phyloP scores from a whole-genome alignment of 352 stramenopile species.

The Phytophthora cactorum region DNA sequence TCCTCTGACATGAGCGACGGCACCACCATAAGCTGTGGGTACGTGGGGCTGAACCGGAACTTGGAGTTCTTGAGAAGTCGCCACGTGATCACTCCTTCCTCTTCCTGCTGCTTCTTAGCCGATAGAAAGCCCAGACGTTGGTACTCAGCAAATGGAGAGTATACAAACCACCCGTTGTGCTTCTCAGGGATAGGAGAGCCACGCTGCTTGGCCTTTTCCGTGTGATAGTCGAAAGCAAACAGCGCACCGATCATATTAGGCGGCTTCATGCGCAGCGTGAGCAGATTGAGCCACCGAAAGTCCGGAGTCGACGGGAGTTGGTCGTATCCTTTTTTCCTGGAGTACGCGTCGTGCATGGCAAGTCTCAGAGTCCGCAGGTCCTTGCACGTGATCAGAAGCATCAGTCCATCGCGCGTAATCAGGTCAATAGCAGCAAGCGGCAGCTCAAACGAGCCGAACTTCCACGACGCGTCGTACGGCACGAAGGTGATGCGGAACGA shows the following conservation, averaged over 20 bases:
- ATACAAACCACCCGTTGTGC: slow-evolving; percentile 85
- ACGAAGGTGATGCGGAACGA: slow-evolving; percentile 85
- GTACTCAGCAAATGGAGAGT: slow-evolving; percentile 84
- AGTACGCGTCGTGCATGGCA: slow-evolving; percentile 88
- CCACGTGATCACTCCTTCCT: slow-evolving; percentile 70
- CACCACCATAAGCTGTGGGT: slow-evolving; percentile 95
- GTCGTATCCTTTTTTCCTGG: slow-evolving; percentile 82
- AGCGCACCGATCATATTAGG: slow-evolving; percentile 74
- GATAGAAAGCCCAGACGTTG: slow-evolving; percentile 83
- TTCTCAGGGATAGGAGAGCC: slow-evolving; percentile 43
- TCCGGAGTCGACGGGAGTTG: slow-evolving; percentile 78
- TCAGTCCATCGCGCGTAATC: slow-evolving; percentile 82
- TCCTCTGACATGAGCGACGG: slow-evolving; percentile 94
- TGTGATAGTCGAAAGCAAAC: slow-evolving; percentile 88
- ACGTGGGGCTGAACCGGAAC: slow-evolving; percentile 94
- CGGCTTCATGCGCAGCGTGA: slow-evolving; percentile 82
- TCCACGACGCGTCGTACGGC: slow-evolving; percentile 85
- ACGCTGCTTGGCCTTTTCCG: slow-evolving; percentile 62
- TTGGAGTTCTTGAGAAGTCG: slow-evolving; percentile 89
- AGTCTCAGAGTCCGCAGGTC: slow-evolving; percentile 82
- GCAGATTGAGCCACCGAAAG: slow-evolving; percentile 79
- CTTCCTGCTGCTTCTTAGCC: slow-evolving; percentile 39
- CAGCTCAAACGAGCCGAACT: slow-evolving; percentile 87
- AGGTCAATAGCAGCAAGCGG: slow-evolving; percentile 78
- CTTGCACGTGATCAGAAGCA: slow-evolving; percentile 84